Conservation (phyloP, 2,329 filamentous ascomycete genomes). For the Trichoderma atrobrunneum region DNA sequence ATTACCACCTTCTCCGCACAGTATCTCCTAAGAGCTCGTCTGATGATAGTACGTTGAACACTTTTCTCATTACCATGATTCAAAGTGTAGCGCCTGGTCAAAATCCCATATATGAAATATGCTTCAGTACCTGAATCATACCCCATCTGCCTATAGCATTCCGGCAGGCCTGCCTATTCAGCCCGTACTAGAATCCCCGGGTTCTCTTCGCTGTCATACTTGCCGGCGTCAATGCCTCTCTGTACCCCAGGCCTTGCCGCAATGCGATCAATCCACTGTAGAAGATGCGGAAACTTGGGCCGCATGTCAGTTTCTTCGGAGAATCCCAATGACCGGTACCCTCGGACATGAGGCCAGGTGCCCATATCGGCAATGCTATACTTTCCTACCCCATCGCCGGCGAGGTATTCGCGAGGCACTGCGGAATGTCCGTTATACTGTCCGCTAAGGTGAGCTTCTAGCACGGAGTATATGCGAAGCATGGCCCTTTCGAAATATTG, state of each 20-base stretch:
- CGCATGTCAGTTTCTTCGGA: neutral
- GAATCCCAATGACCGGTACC: neutral
- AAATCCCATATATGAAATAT: neutral
- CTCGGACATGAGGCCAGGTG: neutral
- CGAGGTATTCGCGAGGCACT: neutral
- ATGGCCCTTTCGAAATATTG: neutral
- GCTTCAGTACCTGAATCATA: neutral
- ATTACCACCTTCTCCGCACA: slow-evolving; percentile 11
- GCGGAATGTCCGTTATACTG: neutral
- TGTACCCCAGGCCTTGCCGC: neutral
- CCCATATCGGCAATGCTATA: slow-evolving; percentile 4
- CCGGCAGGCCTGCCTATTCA: no score
- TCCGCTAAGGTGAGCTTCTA: slow-evolving; percentile 4
- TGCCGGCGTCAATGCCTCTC: neutral
- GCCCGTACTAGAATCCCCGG: neutral
- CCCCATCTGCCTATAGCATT: neutral
- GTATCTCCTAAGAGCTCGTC: neutral
- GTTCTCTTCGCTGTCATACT: slow-evolving; percentile 7
- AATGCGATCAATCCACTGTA: slow-evolving; percentile 5
- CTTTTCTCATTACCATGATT: neutral
- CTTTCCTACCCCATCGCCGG: neutral
- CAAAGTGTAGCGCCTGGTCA: neutral
- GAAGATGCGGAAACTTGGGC: slow-evolving; percentile 4
- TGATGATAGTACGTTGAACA: neutral
- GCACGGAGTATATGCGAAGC: neutral